These are phyloP conservation scores for Nepenthes alata DNA, from an alignment of 179 eudicot species.

Conservation along the genomic window DNA sequence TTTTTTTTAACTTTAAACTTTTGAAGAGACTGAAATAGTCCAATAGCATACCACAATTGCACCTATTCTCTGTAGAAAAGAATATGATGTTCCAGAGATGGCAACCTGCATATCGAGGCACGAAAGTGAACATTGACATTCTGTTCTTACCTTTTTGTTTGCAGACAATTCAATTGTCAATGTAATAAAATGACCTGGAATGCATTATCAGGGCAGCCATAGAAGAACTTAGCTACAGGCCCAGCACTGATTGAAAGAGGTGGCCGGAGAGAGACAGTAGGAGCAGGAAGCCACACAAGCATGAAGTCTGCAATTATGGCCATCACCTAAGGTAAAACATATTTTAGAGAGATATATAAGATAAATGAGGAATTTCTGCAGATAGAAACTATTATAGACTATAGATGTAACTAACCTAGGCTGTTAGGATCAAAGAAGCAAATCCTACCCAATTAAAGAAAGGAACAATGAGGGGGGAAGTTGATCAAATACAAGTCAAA, in stretches of 20 bases:
- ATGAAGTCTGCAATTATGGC: slow-evolving; percentile 92
- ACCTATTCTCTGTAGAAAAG: slow-evolving; percentile 51
- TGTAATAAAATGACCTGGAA: slow-evolving; percentile 45
- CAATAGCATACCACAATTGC: slow-evolving; percentile 38
- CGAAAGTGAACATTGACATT: not conserved
- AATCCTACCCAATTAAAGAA: no score
- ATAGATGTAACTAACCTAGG: no score
- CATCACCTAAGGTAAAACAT: slow-evolving; percentile 45
- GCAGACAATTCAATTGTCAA: no score
- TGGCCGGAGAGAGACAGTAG: slow-evolving; percentile 69
- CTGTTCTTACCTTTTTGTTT: not conserved
- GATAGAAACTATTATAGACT: no score
- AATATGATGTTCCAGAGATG: slow-evolving; percentile 53
- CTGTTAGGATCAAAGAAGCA: no score
- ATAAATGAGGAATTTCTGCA: no score
- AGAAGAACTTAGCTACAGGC: slow-evolving; percentile 49
- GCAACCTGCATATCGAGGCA: slow-evolving; percentile 31
- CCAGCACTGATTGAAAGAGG: slow-evolving; percentile 50
- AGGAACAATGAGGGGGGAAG: no score
- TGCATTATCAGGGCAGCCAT: slow-evolving; percentile 79
- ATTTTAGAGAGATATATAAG: not conserved
- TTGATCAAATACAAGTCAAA: no score
- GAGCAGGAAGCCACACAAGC: slow-evolving; percentile 97
- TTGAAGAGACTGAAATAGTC: not conserved
- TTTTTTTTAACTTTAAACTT: not conserved